Base-by-base conservation (phyloP, 1,139 yeast species). In the Diutina pseudorugosa region DNA sequence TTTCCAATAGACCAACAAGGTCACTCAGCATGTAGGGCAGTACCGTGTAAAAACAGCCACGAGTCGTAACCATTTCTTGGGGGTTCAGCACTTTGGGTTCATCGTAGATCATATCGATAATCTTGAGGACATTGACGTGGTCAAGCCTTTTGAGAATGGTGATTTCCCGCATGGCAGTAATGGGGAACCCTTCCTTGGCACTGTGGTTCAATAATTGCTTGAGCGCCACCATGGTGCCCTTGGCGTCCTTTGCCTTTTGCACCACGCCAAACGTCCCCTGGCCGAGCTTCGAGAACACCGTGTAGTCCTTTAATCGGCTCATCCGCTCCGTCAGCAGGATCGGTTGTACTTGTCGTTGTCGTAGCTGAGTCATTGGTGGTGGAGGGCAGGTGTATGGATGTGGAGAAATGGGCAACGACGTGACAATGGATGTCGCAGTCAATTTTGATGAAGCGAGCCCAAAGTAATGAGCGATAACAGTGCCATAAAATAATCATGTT, bases 11-110 rank as follows among this genome's bases (percentile, higher is more conserved):
- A 2, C 98, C 98, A 4, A 95, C 90, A 57, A 94, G 73, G 69
- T 94, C 99, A 30, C 90, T 86, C 18, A 90, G 83, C 93, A 93
- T 90, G 62, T 91, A 94, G 0, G 97, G 96, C 47, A 93, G 80
- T 4, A 93, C 96, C 69, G 95, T 90, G 66, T 84, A 91, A 60
- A 90, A 88, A 47, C 73, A 68, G 1, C 81, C 82, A 47, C 81
- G 62, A 47, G 71, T 72, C 47, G 70, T 68, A 3, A 69, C 60
- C 41, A 67, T 55, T 53, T 71, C 73, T 44, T 65, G 65, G 8
- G 71, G 66, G 43, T 62, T 65, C 7, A 64, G 52, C 19, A 66
- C 67, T 52, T 70, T 65, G n/a, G 83, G 78, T 42, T 75, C 74
- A 59, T 85, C 88, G 57, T 85, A 81, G 1, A 91, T 78, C 84